phyloP scores from a whole-genome alignment of 2,329 filamentous ascomycete species.

The Fusarium anguioides region DNA sequence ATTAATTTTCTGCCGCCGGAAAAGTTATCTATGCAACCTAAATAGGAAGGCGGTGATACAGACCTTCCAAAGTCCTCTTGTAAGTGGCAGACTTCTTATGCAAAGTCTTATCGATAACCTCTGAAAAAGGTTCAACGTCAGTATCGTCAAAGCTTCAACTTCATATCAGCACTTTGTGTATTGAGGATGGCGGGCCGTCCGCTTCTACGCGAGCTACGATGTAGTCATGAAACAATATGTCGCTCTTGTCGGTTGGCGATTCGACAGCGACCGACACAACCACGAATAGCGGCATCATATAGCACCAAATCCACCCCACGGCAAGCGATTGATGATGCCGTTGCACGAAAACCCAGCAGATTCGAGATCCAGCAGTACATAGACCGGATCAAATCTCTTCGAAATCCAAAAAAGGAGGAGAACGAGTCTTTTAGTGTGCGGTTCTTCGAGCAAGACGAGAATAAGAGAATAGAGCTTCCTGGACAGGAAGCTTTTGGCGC shows the following conservation, averaged over 20 bases:
- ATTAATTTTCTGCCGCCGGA: conserved; percentile 53
- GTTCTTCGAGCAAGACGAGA: conserved; percentile 61
- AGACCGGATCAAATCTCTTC: conserved; percentile 45
- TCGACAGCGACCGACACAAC: conserved; percentile 41
- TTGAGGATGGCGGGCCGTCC: conserved; percentile 52
- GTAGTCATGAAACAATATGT: conserved; percentile 52
- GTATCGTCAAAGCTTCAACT: conserved; percentile 11
- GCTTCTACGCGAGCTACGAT: conserved; percentile 50
- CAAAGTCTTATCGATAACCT: conserved; percentile 50
- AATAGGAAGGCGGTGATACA: conserved; percentile 48
- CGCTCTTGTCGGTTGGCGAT: conserved; percentile 52
- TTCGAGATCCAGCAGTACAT: conserved; percentile 46
- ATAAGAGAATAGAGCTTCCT: conserved; percentile 52
- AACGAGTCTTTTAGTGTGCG: conserved; percentile 51
- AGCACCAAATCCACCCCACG: conserved; percentile 44
- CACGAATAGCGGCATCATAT: conserved; percentile 48
- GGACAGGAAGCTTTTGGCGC: conserved; percentile 55
- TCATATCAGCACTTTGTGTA: conserved; percentile 4
- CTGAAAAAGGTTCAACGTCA: conserved; percentile 41
- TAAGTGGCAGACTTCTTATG: conserved; percentile 27
- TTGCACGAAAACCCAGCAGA: conserved; percentile 42
- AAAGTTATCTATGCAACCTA: conserved; percentile 19
- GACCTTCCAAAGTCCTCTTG: background rate
- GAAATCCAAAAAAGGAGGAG: conserved; percentile 26
- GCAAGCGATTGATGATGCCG: conserved; percentile 20